These are phyloP conservation scores for Grosmannia serpens DNA, from an alignment of 2,329 filamentous ascomycete species.

Conservation along the genomic window DNA sequence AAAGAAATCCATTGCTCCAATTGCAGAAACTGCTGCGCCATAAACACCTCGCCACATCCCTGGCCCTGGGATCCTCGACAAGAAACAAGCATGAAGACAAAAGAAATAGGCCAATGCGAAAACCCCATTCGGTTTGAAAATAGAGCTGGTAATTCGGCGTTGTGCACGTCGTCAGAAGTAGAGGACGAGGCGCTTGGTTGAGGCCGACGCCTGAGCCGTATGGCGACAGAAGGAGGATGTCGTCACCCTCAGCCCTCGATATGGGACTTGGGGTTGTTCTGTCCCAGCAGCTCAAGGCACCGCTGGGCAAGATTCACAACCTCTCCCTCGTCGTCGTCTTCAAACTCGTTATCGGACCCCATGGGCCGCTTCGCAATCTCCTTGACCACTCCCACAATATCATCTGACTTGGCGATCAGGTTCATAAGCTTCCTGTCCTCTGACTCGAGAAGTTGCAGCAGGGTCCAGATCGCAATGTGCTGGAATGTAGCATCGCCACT, in stretches of 20 bases:
- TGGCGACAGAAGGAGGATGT: constrained; percentile 14
- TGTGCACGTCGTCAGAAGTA: neutral
- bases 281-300: constrained; percentile 76
- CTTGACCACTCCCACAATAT: constrained; percentile 86
- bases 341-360: constrained; percentile 75
- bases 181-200: too few species aligned
- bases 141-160: neutral
- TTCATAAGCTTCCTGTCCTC: constrained; percentile 83
- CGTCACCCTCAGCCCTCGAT: constrained; percentile 56
- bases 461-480: constrained; percentile 97
- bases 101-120: constrained; percentile 4
- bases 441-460: constrained; percentile 89
- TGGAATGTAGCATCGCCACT: constrained; percentile 97
- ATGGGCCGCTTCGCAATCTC: constrained; percentile 81
- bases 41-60: constrained; percentile 26
- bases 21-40: constrained; percentile 21
- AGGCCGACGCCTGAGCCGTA: neutral
- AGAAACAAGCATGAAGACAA: constrained; percentile 1
- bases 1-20: neutral
- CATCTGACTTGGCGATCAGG: constrained; percentile 78
- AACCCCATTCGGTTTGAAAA: neutral
- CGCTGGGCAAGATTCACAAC: constrained; percentile 84
- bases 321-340: constrained; percentile 85
- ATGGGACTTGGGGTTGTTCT: constrained; percentile 63
- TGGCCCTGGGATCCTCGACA: neutral